These are phyloP conservation scores for Microglena sp. DNA, from an alignment of 139 green algal species.

Conservation along the genomic window DNA sequence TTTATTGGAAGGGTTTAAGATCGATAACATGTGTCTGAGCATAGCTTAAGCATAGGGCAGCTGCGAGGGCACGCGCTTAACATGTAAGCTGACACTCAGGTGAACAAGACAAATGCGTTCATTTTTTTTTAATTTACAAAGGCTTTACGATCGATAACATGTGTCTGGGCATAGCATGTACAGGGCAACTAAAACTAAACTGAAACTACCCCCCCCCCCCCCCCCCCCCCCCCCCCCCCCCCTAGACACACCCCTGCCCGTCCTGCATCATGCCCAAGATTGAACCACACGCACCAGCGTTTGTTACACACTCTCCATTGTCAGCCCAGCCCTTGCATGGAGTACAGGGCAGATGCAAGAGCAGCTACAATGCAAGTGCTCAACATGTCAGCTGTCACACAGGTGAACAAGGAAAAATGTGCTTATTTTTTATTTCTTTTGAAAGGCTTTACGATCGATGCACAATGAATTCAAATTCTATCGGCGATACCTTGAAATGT, in stretches of 20 bases:
- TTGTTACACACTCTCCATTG: too few relatives aligned
- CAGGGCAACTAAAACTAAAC: too few relatives aligned
- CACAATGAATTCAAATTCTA: too few relatives aligned
- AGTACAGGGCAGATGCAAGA: too few relatives aligned
- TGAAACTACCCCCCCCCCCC: too few relatives aligned
- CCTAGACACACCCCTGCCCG: not conserved
- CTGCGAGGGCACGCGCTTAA: not conserved
- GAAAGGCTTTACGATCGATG: not conserved
- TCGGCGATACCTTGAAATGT: too few relatives aligned
- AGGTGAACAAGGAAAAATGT: too few relatives aligned
- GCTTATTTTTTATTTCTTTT: not conserved
- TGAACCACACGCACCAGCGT: not conserved
- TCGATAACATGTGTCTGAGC: not conserved
- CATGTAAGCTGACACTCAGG: not conserved
- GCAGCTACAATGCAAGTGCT: too few relatives aligned
- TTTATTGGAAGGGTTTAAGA: not conserved
- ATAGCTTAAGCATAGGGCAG: not conserved
- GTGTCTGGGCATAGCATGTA: too few relatives aligned
- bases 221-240: too few relatives aligned
- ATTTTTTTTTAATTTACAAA: not conserved
- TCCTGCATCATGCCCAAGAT: not conserved
- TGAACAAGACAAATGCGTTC: not conserved
- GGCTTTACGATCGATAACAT: not conserved
- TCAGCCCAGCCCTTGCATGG: not conserved
- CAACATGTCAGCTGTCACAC: too few relatives aligned